Evolutionary conservation across 108 stramenopile genomes (phyloP).

Genomic region (Nitzschia putrida): DNA sequence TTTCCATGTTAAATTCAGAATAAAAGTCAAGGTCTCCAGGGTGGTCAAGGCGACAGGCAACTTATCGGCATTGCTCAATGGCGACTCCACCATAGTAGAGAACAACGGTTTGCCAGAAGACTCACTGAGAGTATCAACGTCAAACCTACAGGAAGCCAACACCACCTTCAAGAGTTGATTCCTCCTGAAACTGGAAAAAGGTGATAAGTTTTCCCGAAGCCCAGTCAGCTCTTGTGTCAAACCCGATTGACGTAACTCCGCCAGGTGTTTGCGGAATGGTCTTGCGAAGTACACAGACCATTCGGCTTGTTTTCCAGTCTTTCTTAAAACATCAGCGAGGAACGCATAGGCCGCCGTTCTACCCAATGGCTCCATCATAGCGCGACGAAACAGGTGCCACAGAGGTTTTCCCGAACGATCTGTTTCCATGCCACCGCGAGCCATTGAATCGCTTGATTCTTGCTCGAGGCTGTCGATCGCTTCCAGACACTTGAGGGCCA

Average conservation of each 20-base stretch:
- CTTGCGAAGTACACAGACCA: conserved; percentile 36
- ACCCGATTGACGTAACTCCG: conserved; percentile 15
- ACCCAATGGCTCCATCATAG: conserved; percentile 50
- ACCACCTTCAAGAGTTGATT: conserved; percentile 38
- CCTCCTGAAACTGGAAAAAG: conserved; percentile 32
- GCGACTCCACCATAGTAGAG: neutral
- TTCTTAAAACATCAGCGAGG: conserved; percentile 58
- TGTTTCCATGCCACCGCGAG: conserved; percentile 19
- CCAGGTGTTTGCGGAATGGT: conserved; percentile 29
- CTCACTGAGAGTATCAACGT: conserved; percentile 11
- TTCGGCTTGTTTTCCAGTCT: conserved; percentile 39
- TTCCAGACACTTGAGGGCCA: conserved; percentile 66
- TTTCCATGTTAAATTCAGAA: conserved; percentile 27
- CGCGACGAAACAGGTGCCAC: conserved; percentile 54
- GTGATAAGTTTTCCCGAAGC: conserved; percentile 8
- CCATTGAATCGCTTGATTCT: conserved; percentile 30
- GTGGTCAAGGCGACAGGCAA: conserved; percentile 6
- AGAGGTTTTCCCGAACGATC: conserved; percentile 22
- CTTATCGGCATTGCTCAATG: neutral
- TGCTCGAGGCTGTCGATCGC: conserved; percentile 44
- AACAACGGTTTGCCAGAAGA: conserved; percentile 1
- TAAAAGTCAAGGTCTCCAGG: conserved; percentile 6
- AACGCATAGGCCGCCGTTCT: conserved; percentile 56
- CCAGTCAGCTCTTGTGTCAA: conserved; percentile 23
- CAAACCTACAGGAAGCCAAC: conserved; percentile 28